phyloP scores from a whole-genome alignment of 768 basidiomycete genomes.

The Pseudohyphozyma bogoriensis region DNA sequence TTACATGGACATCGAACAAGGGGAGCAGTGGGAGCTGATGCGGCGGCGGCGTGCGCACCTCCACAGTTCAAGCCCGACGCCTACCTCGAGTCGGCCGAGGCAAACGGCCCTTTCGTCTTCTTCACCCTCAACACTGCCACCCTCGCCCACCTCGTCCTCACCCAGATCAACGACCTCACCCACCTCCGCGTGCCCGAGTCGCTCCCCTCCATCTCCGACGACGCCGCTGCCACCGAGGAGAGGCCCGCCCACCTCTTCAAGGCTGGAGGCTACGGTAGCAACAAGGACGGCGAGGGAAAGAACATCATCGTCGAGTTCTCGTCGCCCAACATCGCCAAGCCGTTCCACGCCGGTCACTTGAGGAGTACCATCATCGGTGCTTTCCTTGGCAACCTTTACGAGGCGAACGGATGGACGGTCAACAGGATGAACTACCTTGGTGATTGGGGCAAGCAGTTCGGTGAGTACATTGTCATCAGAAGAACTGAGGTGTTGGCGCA shows the following conservation, averaged over 20 bases:
- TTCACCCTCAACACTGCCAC: slow-evolving; percentile 61
- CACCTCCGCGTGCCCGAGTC: slow-evolving; percentile 49
- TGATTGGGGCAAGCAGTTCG: slow-evolving; percentile 95
- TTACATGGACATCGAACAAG: no score
- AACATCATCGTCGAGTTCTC: slow-evolving; percentile 83
- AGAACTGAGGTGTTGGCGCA: no score
- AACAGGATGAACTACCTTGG: slow-evolving; percentile 85
- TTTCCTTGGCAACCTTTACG: slow-evolving; percentile 81
- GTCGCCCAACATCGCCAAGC: slow-evolving; percentile 94
- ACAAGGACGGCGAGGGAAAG: slow-evolving; percentile 66
- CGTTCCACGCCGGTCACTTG: slow-evolving; percentile 94
- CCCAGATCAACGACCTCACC: slow-evolving; percentile 64
- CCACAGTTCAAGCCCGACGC: slow-evolving; percentile 72
- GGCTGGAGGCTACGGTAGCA: slow-evolving; percentile 62
- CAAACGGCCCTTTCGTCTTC: slow-evolving; percentile 68
- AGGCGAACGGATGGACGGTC: slow-evolving; percentile 88
- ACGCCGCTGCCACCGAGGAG: slow-evolving; percentile 21
- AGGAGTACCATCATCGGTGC: slow-evolving; percentile 98
- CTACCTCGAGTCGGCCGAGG: slow-evolving; percentile 58
- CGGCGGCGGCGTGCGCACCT: no score
- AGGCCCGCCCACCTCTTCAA: slow-evolving; percentile 13
- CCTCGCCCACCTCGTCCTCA: slow-evolving; percentile 57
- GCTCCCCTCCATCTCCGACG: slow-evolving; percentile 35
- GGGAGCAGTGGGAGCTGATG: no score
- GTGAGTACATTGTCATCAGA: slow-evolving; percentile 32